phyloP scores from a whole-genome alignment of 2,329 filamentous ascomycete genomes.

The Cadophora gregata region DNA sequence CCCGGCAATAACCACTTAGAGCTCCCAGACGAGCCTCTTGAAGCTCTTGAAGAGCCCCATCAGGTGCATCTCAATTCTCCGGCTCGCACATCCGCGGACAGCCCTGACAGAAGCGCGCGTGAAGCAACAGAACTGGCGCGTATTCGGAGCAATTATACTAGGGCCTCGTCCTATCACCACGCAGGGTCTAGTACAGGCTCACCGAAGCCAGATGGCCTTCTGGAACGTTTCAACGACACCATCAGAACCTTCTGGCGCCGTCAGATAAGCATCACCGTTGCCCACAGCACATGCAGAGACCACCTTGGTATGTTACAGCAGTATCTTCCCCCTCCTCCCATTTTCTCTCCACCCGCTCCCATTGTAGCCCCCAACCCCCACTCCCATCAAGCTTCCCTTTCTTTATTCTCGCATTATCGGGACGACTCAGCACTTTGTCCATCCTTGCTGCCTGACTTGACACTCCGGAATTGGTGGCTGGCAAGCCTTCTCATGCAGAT shows the following conservation, averaged over 20 bases:
- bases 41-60: conserved; percentile 31
- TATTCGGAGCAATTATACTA: conserved; percentile 37
- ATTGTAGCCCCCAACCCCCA: not conserved
- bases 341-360: conserved; percentile 22
- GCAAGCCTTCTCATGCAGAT: conserved; percentile 23
- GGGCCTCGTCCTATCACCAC: conserved; percentile 31
- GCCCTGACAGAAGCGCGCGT: conserved; percentile 32
- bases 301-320: conserved; percentile 56
- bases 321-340: conserved; percentile 20
- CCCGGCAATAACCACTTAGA: not conserved
- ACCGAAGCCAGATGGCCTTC: conserved; percentile 31
- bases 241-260: conserved; percentile 53
- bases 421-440: conserved; percentile 24
- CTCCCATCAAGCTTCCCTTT: not conserved
- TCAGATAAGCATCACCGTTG: conserved; percentile 56
- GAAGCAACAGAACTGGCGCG: conserved; percentile 40
- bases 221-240: conserved; percentile 32
- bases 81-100: conserved; percentile 21
- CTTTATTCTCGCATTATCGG: conserved; percentile 4
- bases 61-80: conserved; percentile 19
- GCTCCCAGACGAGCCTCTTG: conserved; percentile 15
- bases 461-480: conserved; percentile 25
- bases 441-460: conserved; percentile 20
- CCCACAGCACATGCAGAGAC: conserved; percentile 57
- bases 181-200: conserved; percentile 21